Evolutionary conservation across 768 basidiomycete species (phyloP), one percentile per base, ranked within the genome.

Genomic region (Mycena latifolia): DNA sequence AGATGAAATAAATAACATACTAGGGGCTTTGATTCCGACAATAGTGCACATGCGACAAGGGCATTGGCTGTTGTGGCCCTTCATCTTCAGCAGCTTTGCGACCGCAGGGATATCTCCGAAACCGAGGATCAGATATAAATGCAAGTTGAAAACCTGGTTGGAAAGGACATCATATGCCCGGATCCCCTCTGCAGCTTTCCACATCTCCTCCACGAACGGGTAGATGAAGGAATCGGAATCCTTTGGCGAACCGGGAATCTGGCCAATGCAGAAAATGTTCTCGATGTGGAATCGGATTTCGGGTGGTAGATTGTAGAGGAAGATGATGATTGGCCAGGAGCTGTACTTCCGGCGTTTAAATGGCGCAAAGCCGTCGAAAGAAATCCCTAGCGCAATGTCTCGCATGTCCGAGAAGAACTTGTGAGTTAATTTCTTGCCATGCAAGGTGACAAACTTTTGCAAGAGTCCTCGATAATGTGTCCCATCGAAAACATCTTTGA

Each of bases 271-370:
- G 14, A 82, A 55, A 12, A 80, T 71, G 35, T 80, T 69, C 4
- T 70, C 45, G 15, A 72, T 46, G 25, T 77, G 77, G 31, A 72
- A 76, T 2, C 73, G 72, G 12, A 74, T 59, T 31, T 77, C 65
- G 1, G 79, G 79, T 2, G 77, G 78, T 0, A 81, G 69, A 52
- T 82, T 83, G 72, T 64, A 56, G 29, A 56, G 35, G 55, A 63
- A 63, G 0, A 78, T 17, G n/a, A 82, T 60, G 6, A 82, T 52
- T 0, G 79, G 82, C 72, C 79, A 81, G 5, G n/a, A n/a, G n/a
- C n/a, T n/a, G n/a, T n/a, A n/a, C n/a, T n/a, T n/a, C n/a, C n/a
- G n/a, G n/a, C n/a, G 67, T 41, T 73, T 73, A 63, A 76, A 79
- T 15, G 77, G 74, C 0, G 68, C 57, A 53, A 81, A 81, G n/a